Percentiles rank a stretch among this genome's conserved stretches.
Conservation (phyloP, 108 stramenopile genomes). For the Cyclotella choctawhatcheeana region DNA sequence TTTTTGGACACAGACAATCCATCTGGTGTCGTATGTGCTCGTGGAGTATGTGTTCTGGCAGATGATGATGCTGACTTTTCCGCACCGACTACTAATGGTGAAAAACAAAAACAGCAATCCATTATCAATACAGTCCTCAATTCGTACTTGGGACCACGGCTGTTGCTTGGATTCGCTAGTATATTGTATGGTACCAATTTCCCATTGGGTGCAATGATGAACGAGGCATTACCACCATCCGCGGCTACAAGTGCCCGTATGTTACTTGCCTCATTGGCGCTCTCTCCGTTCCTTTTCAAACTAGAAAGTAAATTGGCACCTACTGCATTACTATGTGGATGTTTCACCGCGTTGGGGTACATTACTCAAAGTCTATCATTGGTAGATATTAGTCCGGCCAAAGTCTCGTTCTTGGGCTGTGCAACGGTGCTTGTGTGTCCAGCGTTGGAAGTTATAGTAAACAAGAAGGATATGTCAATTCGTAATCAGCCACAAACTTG, state of each 20-base stretch:
- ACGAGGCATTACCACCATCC: constrained; percentile 46
- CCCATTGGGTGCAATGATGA: constrained; percentile 52
- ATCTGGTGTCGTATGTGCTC: constrained; percentile 48
- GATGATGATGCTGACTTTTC: too few relatives aligned
- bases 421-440: constrained; percentile 51
- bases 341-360: constrained; percentile 50
- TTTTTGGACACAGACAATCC: constrained; percentile 19
- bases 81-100: too few relatives aligned
- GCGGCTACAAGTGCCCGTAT: constrained; percentile 50
- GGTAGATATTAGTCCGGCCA: constrained; percentile 34
- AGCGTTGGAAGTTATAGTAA: too few relatives aligned
- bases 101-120: too few relatives aligned
- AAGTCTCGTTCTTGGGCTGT: constrained; percentile 51
- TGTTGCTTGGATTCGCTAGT: constrained; percentile 35
- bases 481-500: constrained; percentile 51
- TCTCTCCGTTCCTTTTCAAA: constrained; percentile 40
- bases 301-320: constrained; percentile 27
- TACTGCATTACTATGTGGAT: constrained; percentile 31
- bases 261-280: constrained; percentile 37
- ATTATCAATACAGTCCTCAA: too few relatives aligned
- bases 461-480: constrained; percentile 34
- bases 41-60: constrained; percentile 52
- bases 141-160: constrained; percentile 38
- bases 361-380: constrained; percentile 39
- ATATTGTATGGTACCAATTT: constrained; percentile 59